These are phyloP conservation scores for Magnaporthiopsis incrustans DNA, from an alignment of 2,329 filamentous ascomycete species.

Conservation along the genomic window DNA sequence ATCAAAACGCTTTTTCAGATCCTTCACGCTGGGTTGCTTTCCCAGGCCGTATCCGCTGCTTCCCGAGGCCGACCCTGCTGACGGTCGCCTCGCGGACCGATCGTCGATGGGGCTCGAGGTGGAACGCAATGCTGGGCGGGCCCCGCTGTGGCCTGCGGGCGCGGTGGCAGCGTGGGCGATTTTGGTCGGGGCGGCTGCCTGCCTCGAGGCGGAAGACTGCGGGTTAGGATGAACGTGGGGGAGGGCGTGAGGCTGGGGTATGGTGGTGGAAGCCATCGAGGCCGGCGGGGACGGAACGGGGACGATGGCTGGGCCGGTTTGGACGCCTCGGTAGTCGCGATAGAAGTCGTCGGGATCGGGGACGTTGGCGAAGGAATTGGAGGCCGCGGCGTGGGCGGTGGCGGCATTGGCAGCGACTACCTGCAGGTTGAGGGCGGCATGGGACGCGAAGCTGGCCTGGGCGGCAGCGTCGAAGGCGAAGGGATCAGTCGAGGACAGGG, in stretches of 20 bases:
- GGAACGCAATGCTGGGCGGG: slow-evolving; percentile 40
- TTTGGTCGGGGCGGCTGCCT: slow-evolving; percentile 30
- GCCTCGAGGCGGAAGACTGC: slow-evolving; percentile 11
- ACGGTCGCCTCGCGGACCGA: slow-evolving; percentile 22
- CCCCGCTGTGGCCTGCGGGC: slow-evolving; percentile 28
- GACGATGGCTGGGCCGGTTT: slow-evolving; percentile 22
- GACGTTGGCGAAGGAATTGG: slow-evolving; percentile 22
- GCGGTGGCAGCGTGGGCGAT: slow-evolving; percentile 28
- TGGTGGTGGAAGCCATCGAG: slow-evolving; percentile 30
- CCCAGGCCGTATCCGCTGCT: slow-evolving; percentile 8
- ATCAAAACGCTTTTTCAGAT: slow-evolving; percentile 73
- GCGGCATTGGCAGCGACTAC: slow-evolving; percentile 30
- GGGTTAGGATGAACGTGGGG: not conserved
- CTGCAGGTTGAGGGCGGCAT: slow-evolving; percentile 29
- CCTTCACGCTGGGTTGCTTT: slow-evolving; percentile 63
- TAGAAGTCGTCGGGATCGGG: slow-evolving; percentile 50
- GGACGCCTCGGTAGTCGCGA: slow-evolving; percentile 36
- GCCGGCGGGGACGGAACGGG: slow-evolving; percentile 16
- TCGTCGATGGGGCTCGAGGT: slow-evolving; percentile 48
- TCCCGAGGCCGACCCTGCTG: slow-evolving; percentile 24
- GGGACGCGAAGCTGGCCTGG: slow-evolving; percentile 19
- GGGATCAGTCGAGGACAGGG: not conserved
- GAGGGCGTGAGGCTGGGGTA: slow-evolving; percentile 4
- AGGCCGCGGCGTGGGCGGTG: slow-evolving; percentile 18
- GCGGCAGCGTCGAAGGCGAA: not conserved